A percentile compares a stretch with the other conserved stretches of the same genome.
phyloP scores from a whole-genome alignment of 306 rosid species.

The Fragaria iinumae region DNA sequence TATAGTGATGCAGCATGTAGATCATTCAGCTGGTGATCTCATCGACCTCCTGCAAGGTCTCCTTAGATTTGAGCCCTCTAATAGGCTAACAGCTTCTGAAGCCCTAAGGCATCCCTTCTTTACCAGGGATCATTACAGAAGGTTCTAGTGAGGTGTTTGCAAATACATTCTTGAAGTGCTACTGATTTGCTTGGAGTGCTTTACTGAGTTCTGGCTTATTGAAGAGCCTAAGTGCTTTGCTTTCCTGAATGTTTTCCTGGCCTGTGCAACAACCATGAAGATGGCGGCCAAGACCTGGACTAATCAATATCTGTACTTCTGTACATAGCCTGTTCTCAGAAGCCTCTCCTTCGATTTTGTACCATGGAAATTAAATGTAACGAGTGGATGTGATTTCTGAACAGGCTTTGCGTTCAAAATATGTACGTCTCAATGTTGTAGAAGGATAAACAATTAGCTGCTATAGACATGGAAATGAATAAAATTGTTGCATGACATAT shows the following conservation, averaged over 20 bases:
- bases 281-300: conserved; percentile 17
- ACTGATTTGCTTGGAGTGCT: conserved; percentile 2
- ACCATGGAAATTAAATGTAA: conserved; percentile 12
- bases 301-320: conserved; percentile 2
- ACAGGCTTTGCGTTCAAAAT: not conserved
- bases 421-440: not conserved
- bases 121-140: conserved; percentile 52
- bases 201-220: not conserved
- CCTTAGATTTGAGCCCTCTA: conserved; percentile 66
- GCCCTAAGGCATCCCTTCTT: conserved; percentile 77
- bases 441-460: not conserved
- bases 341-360: conserved; percentile 19
- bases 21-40: conserved; percentile 88
- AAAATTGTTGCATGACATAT: not conserved
- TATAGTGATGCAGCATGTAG: conserved; percentile 80
- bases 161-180: not conserved
- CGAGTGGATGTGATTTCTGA: not conserved
- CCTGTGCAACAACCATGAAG: conserved; percentile 10
- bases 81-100: conserved; percentile 60
- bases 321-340: conserved; percentile 20
- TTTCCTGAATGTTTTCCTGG: conserved; percentile 10
- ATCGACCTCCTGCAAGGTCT: conserved; percentile 78
- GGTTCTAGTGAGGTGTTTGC: conserved; percentile 30
- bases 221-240: not conserved
- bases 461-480: not conserved